Base-by-base conservation (phyloP, 2,329 filamentous ascomycete genomes). In the Alternaria dauci region DNA sequence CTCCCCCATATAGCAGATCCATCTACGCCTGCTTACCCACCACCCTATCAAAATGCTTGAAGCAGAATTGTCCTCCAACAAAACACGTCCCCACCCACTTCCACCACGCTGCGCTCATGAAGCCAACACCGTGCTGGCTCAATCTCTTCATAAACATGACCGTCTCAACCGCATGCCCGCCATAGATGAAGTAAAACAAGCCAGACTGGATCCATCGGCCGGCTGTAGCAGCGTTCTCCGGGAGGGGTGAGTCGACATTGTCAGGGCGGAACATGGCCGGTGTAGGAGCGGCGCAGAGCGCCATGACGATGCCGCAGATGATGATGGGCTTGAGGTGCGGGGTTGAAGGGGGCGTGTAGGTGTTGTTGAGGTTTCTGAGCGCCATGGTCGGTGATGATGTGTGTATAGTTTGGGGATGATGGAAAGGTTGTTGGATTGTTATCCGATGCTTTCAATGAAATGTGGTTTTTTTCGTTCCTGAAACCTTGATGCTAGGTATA, bases 51-150 rank as follows among this genome's bases (percentile, higher is more conserved):
- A 73, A 70, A 58, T 71, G 67, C 44, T 66, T 56, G 16, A 66
- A 70, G 39, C 65, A 67, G 46, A 65, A 72, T 52, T 66, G 59
- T 1, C 71, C 69, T 0, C 70, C 69, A 2, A 72, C 55, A 47
- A 69, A 74, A 52, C 71, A 71, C 25, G 70, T 72, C 1, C 43
- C 68, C 25, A 73, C 62, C 70, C 71, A 72, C 52, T 72, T 67
- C 44, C 53, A 67, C 69, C 71, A 72, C 11, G 62, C 58, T 3
- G 36, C 20, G 34, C 69, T 70, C 12, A 52, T 12, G 1, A 66
- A 44, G n/a, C 60, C 51, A 1, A 74, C 59, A 0, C 71, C 67
- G 39, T 69, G 65, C 26, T 58, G 57, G 0, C 44, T 58, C 41
- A 73, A 34, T 20, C 62, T 55, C 47, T 58, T 63, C 5, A 63